Evolutionary conservation across 1,284 basidiomycete species (phyloP), one percentile per base, ranked within the genome.

Genomic region (Schizophyllum commune): DNA sequence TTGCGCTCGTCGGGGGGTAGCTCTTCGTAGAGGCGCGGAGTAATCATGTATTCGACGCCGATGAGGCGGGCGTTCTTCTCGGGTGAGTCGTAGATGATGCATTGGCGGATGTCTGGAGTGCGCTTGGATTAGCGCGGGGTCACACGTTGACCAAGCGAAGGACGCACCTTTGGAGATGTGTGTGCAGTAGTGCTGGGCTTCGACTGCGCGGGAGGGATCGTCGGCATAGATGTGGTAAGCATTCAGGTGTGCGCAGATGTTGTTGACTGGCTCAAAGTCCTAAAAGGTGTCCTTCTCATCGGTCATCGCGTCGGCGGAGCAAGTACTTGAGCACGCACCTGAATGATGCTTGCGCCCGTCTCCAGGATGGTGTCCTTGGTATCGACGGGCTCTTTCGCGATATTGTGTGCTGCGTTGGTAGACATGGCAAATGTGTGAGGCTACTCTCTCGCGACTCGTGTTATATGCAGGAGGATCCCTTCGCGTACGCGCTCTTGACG

Each of bases 1-100:
- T 69, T 73, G 66, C 80, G 79, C 71, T 83, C 82, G 19, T 79
- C 77, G 15, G 69, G 63, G 0, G 77, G 71, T 0, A 84, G 72
- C 0, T 68, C 64, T 33, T 69, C 64, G 68, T 82, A 84, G 17
- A 77, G 63, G 63, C 77, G 70, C 59, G 80, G 78, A 2, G 73
- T 70, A 32, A 82, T 72, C 60, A 83, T 76, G 64, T 83, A 84
- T 67, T 83, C 82, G 55, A 84, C 76, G 0, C 79, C 81, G 61
- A 83, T 81, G 55, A 83, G 71, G 55, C 74, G 74, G 7, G 81
- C 80, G 59, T 78, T 72, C 1, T 74, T 69, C 53, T 71, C 67
- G 51, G 77, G 75, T 0, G 75, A 77, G 68, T 83, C 79, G 65
- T 82, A 82, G 60, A 82, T 77, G 55, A 77, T 65, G 61, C 77